A percentile compares a stretch with the other conserved stretches of the same genome.
These are phyloP conservation scores for Backusella macrospora DNA, from an alignment of 192 early-diverging fungal species.

Conservation along the genomic window DNA sequence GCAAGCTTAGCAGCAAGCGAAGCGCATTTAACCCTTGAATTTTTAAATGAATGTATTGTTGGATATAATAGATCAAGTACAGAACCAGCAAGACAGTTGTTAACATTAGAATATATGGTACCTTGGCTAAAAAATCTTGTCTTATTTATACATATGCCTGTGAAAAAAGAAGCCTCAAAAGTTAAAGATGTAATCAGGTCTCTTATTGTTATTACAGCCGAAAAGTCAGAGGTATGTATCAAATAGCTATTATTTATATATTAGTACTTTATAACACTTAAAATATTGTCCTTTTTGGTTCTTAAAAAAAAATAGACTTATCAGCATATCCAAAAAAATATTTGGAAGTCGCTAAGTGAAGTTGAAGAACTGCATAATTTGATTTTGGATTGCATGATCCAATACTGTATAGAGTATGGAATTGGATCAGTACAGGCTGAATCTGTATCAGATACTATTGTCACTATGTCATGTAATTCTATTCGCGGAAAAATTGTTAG, in stretches of 20 bases:
- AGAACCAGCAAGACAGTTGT: constrained; percentile 67
- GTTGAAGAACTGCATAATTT: constrained; percentile 77
- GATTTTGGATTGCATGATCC: constrained; percentile 75
- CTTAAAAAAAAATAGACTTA: constrained; percentile 55
- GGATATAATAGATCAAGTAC: constrained; percentile 72
- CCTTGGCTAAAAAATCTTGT: constrained; percentile 86
- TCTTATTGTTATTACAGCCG: constrained; percentile 79
- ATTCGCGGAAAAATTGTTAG: constrained; percentile 79
- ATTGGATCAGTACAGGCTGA: constrained; percentile 75
- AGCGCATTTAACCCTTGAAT: constrained; percentile 81
- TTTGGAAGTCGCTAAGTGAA: constrained; percentile 78
- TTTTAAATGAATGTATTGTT: constrained; percentile 80
- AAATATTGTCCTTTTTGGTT: constrained; percentile 63
- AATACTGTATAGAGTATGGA: constrained; percentile 77
- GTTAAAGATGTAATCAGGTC: constrained; percentile 72
- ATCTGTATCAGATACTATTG: constrained; percentile 82
- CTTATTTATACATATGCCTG: constrained; percentile 46
- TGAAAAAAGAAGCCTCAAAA: constrained; percentile 49
- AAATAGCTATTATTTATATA: neutral
- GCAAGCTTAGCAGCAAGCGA: constrained; percentile 70
- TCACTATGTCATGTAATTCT: constrained; percentile 72
- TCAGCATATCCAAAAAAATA: constrained; percentile 75
- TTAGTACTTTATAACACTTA: constrained; percentile 57
- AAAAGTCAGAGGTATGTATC: constrained; percentile 49
- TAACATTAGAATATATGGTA: constrained; percentile 81